Conservation (phyloP, 495 filamentous ascomycete genomes). For the Letharia lupina region DNA sequence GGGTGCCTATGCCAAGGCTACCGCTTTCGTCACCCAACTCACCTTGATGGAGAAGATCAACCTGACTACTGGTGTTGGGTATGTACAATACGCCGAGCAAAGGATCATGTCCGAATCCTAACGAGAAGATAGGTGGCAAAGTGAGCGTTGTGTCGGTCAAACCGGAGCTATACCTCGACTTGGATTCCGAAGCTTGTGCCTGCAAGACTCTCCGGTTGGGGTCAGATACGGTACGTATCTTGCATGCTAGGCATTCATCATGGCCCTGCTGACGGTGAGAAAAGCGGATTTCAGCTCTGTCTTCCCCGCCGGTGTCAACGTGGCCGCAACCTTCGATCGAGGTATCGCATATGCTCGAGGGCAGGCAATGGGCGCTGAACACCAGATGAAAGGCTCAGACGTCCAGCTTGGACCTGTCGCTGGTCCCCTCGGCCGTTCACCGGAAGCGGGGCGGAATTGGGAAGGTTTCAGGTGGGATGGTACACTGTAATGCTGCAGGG, state of each 20-base stretch:
- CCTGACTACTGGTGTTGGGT: slow-evolving; percentile 77
- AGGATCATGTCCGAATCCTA: neutral
- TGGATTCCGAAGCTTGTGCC: slow-evolving; percentile 71
- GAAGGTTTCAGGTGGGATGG: slow-evolving; percentile 41
- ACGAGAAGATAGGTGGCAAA: slow-evolving; percentile 50
- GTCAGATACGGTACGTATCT: slow-evolving; percentile 54
- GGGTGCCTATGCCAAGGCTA: slow-evolving; percentile 72
- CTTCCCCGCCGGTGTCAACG: slow-evolving; percentile 74
- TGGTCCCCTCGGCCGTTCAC: slow-evolving; percentile 68
- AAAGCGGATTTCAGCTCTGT: slow-evolving; percentile 66
- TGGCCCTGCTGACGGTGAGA: neutral
- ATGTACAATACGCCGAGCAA: slow-evolving; percentile 22
- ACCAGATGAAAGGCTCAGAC: slow-evolving; percentile 75
- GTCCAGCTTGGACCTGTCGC: slow-evolving; percentile 84
- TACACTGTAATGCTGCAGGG: neutral
- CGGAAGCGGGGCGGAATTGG: slow-evolving; percentile 87
- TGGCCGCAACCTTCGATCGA: slow-evolving; percentile 72
- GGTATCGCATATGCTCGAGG: slow-evolving; percentile 66
- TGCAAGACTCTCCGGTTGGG: slow-evolving; percentile 87
- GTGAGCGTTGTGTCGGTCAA: slow-evolving; percentile 74
- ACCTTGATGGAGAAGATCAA: slow-evolving; percentile 93
- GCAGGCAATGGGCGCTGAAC: slow-evolving; percentile 70
- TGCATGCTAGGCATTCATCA: neutral
- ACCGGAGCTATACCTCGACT: slow-evolving; percentile 53
- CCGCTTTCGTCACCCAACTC: slow-evolving; percentile 69